Evolutionary conservation across 495 filamentous ascomycete species (phyloP), one percentile per base, ranked within the genome.

Genomic region (Xylaria sp.): DNA sequence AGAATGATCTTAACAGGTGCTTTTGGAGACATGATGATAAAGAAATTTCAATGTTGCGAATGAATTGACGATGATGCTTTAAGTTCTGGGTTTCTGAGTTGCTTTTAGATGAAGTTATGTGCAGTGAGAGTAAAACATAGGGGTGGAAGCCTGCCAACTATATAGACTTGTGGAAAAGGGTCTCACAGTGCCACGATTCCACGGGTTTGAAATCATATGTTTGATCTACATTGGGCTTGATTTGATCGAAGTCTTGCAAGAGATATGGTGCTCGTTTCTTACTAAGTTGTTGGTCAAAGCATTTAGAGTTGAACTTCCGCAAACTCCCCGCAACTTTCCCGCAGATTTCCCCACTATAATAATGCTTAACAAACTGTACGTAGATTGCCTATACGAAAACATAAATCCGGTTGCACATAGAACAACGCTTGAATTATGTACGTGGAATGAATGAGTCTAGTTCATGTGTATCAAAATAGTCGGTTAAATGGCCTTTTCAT

Each of bases 1-100:
- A 74, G 65, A 55, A 72, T 61, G 26, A 74, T 66, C 26, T 74
- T 69, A 9, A 74, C 66, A 0, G 73, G 70, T 31, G 58, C 26
- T 62, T 72, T 74, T 5, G 66, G 35, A 72, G 71, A 52, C 71
- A 72, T 72, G 0, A 62, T 75, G 26, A 68, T 4, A 71, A 37
- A 0, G 64, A 6, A 35, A 0, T 41, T 15, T 40, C 14, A 17
- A 14, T 67, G 2, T 61, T 41, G 31, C 41, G 3, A 40, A 29
- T 53, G 11, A 40, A 41, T 9, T 37, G n/a, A 7, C 7, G 9
- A 40, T 40, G 29, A 41, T 67, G 26, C 8, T 29, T 67, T 37
- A 26, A 24, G 21, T 43, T 6, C n/a, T 35, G 8, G 26, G 3
- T 33, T 66, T 12, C 48, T 33, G 26, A 33, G 62, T 48, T 67